These are phyloP conservation scores for Sclerotinia spermophila DNA, from an alignment of 2,329 filamentous ascomycete species.

Conservation along the genomic window DNA sequence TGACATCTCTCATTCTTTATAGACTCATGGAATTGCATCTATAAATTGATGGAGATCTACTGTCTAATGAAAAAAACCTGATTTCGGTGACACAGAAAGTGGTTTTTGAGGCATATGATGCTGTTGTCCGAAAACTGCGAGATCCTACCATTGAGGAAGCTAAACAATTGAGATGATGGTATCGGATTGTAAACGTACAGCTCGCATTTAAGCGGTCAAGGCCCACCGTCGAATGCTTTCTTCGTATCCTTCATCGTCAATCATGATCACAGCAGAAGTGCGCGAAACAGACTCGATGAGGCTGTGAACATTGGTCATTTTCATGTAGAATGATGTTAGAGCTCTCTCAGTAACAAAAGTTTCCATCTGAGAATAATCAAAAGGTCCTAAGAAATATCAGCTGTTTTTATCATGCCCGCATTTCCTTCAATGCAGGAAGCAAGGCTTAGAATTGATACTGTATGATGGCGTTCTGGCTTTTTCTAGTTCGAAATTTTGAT, in stretches of 20 bases:
- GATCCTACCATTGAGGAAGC: neutral
- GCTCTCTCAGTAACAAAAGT: neutral
- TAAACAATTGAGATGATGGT: neutral
- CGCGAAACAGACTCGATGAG: neutral
- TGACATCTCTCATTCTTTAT: slow-evolving; percentile 20
- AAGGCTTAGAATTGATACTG: neutral
- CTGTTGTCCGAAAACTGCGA: slow-evolving; percentile 13
- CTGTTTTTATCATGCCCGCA: neutral
- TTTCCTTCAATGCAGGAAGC: neutral
- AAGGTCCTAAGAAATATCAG: neutral
- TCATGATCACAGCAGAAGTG: neutral
- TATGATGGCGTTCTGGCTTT: neutral
- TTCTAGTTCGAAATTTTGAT: neutral
- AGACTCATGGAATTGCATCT: slow-evolving; percentile 18
- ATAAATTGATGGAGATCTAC: slow-evolving; percentile 20
- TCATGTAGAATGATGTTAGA: neutral
- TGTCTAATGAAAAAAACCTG: slow-evolving; percentile 21
- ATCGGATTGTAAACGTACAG: slow-evolving; percentile 16
- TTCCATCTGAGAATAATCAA: neutral
- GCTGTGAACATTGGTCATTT: neutral
- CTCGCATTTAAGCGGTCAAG: slow-evolving; percentile 21
- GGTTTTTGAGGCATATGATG: slow-evolving; percentile 18
- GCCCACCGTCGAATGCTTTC: slow-evolving; percentile 24
- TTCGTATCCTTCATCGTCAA: slow-evolving; percentile 16
- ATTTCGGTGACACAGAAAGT: slow-evolving; percentile 17